phyloP scores from a whole-genome alignment of 257 asterid species.

The Mentha longifolia region DNA sequence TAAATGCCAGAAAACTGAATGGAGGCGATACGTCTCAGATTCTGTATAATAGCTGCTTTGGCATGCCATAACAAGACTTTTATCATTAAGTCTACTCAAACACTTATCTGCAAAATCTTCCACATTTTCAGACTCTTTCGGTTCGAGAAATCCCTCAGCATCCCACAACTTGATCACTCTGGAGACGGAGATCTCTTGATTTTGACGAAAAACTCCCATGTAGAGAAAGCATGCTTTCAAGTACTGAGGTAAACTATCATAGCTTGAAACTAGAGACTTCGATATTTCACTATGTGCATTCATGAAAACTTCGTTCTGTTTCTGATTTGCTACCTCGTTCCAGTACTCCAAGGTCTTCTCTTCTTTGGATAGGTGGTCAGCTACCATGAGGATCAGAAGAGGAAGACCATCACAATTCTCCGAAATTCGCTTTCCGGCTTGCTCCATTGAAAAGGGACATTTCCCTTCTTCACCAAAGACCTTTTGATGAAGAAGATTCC shows the following conservation, averaged over 20 bases:
- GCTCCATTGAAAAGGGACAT: slow-evolving; percentile 19
- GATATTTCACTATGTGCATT: slow-evolving; percentile 3
- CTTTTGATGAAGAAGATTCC: slow-evolving; percentile 2
- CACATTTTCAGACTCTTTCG: neutral
- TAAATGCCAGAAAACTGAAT: slow-evolving; percentile 15
- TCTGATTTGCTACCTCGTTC: slow-evolving; percentile 16
- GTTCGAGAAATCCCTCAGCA: slow-evolving; percentile 24
- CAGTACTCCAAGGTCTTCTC: neutral
- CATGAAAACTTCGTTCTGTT: neutral
- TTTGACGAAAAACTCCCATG: neutral
- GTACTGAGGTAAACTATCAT: slow-evolving; percentile 13
- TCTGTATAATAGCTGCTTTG: neutral
- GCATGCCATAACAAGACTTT: neutral
- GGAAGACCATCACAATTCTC: slow-evolving; percentile 31
- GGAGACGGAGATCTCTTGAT: neutral
- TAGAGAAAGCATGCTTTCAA: neutral
- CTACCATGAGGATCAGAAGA: neutral
- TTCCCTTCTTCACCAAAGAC: neutral
- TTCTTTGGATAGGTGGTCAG: slow-evolving; percentile 1
- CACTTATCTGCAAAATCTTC: neutral
- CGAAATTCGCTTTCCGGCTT: slow-evolving; percentile 12
- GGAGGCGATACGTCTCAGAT: slow-evolving; percentile 1
- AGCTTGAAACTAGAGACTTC: slow-evolving; percentile 29
- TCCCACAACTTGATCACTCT: slow-evolving; percentile 14
- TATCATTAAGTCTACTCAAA: neutral